Evolutionary conservation across 2,329 filamentous ascomycete species (phyloP), one percentile per base, ranked within the genome.

Genomic region (Sporothrix inflata): DNA sequence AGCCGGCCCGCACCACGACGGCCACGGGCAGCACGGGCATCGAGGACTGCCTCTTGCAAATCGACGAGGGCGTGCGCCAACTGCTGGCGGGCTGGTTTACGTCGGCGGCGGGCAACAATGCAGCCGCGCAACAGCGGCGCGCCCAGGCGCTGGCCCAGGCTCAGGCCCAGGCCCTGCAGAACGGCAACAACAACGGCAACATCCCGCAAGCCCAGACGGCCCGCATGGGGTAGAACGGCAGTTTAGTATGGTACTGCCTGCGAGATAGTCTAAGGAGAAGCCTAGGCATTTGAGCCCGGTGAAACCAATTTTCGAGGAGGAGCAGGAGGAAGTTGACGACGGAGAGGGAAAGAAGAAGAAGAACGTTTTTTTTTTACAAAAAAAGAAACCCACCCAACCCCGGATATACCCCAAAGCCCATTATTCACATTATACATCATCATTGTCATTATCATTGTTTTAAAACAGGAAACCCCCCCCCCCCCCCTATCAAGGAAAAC

Each of bases 41-140:
- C 40, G 83, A 84, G 71, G 79, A 76, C 6, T 76, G 89, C 75
- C 79, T 89, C 34, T 78, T 79, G 61, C 81, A 82, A 21, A 79
- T 87, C 9, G 85, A 88, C 76, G 83, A 84, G 21, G 82, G 81
- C 16, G 76, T 89, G 38, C 80, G 83, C 55, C 77, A 79, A 3
- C 70, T 84, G 51, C 76, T 74, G 66, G 74, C 74, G 24, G 70
- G 63, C 63, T 49, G 42, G 12, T 66, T 49, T 47, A 42, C 71
- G 49, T 71, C 74, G 21, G 72, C 70, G 30, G 47, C 71, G 21
- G 16, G 67, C 14, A 71, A 45, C 61, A 47, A 71, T 70, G 63
- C 70, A 11, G 40, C 63, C 69, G 69, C 72, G 5, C 76, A 75
- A 66, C 67, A 66, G 57, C 61, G 38, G 1, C 69, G 60, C 12